Base-by-base conservation (phyloP, 2,329 filamentous ascomycete species). In the Aspergillus glaucus region DNA sequence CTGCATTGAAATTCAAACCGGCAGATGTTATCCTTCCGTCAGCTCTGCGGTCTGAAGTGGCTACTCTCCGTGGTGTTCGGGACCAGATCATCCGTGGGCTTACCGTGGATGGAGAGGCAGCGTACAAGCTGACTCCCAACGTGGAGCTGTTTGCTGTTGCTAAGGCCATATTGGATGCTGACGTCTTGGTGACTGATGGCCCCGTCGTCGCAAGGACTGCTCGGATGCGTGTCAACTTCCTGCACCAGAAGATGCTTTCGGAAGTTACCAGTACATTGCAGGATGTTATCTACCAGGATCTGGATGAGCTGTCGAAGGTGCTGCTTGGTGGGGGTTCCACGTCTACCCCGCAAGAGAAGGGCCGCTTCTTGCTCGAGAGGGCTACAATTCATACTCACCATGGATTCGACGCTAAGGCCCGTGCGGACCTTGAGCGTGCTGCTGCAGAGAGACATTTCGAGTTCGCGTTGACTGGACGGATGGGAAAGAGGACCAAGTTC, bases 131-230 rank as follows among this genome's bases (percentile, higher is more conserved):
- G 50, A 90, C 90, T 17, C 89, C 91, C 0, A 80, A 87, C 55
- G 77, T 95, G 12, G 89, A 96, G 63, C 77, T 97, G 1, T 87
- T 97, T 53, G 85, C 83, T 55, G 74, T 96, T 6, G 88, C 91
- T 24, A 79, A 85, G 61, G 76, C 77, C 39, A 68, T 81, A 7
- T 62, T 83, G 10, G 75, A 73, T 61, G 72, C 70, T 12, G 65
- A 64, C 6, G 69, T 78, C 28, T 63, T 72, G 55, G 71, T 74
- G 7, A 46, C 9, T 52, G 73, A 73, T 62, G 55, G 64, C 62
- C 51, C 75, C n/a, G 55, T 68, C 44, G 55, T 61, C 6, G 56
- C 62, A 19, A 67, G 75, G 21, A 92, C 87, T 80, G 79, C 79
- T 43, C 79, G 79, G 43, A 68, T 96, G 55, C 79, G 92, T 45